A percentile compares a stretch with the other conserved stretches of the same genome.
Conservation (phyloP, 2,329 filamentous ascomycete genomes). For the Paracorniculantispora psalliotae region DNA sequence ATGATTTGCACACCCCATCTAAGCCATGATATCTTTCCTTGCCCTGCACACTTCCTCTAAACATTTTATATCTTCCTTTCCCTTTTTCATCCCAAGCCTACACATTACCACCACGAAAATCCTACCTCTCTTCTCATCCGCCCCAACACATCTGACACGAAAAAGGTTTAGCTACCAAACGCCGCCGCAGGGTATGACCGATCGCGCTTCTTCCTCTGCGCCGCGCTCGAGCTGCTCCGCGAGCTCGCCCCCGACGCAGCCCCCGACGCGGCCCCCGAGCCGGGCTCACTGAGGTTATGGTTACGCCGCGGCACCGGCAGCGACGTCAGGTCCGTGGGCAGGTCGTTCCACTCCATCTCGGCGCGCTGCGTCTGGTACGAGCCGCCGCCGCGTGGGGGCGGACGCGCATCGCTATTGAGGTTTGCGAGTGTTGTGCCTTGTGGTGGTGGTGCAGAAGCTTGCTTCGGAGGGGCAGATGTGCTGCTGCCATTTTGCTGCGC, state of each 20-base stretch:
- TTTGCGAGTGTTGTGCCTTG: constrained; percentile 21
- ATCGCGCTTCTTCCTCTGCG: constrained; percentile 50
- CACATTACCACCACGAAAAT: too few species aligned
- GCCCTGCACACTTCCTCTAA: too few species aligned
- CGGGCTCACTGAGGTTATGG: constrained; percentile 25
- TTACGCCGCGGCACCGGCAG: constrained; percentile 26
- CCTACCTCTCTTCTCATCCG: too few species aligned
- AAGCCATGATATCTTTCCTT: too few species aligned
- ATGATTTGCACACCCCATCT: too few species aligned
- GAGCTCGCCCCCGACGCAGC: constrained; percentile 48
- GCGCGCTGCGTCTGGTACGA: constrained; percentile 58
- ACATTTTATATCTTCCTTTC: too few species aligned
- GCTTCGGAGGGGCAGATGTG: neutral
- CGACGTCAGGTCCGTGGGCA: constrained; percentile 54
- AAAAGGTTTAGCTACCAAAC: constrained; percentile 49
- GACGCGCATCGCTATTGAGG: constrained; percentile 16
- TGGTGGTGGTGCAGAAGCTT: too few species aligned
- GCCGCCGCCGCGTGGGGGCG: constrained; percentile 24
- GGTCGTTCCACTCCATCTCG: constrained; percentile 61
- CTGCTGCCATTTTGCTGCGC: constrained; percentile 17
- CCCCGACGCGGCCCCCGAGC: too few species aligned
- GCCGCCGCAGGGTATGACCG: constrained; percentile 58
- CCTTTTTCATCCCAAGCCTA: too few species aligned
- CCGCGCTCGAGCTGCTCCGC: constrained; percentile 48
- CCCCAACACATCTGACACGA: too few species aligned